Evolutionary conservation across 768 basidiomycete genomes (phyloP).

Genomic region (Sarcodon sp.): DNA sequence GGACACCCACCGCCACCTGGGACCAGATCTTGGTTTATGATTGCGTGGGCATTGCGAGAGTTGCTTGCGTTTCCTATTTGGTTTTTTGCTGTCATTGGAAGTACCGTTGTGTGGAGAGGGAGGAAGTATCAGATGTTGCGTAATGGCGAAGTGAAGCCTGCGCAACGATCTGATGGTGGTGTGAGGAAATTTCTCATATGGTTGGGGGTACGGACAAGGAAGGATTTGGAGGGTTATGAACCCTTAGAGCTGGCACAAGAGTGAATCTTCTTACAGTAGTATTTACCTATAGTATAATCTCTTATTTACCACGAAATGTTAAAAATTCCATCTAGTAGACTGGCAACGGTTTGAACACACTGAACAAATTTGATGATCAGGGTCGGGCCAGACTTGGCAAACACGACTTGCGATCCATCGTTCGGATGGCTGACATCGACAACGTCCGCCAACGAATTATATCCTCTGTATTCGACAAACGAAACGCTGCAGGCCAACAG

Average conservation of each 20-base stretch:
- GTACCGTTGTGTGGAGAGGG: constrained; percentile 84
- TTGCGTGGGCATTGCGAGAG: constrained; percentile 76
- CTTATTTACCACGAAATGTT: neutral
- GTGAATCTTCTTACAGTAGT: neutral
- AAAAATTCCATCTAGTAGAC: too few relatives aligned
- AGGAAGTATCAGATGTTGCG: constrained; percentile 56
- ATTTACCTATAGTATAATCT: neutral
- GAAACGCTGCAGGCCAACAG: constrained; percentile 49
- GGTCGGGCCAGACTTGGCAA: too few relatives aligned
- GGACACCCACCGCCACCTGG: constrained; percentile 40
- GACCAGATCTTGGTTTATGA: constrained; percentile 44
- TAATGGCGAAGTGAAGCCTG: constrained; percentile 52
- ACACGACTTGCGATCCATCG: too few relatives aligned
- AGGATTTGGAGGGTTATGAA: constrained; percentile 22
- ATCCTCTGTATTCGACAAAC: constrained; percentile 68
- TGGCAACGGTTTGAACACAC: too few relatives aligned
- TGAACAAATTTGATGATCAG: too few relatives aligned
- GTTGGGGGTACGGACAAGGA: constrained; percentile 5
- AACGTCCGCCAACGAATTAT: constrained; percentile 63
- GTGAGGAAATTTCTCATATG: constrained; percentile 4
- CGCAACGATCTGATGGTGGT: constrained; percentile 5
- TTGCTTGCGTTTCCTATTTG: constrained; percentile 81
- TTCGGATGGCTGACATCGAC: constrained; percentile 19
- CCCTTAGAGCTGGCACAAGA: constrained; percentile 12
- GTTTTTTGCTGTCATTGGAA: constrained; percentile 66